These are phyloP conservation scores for Mycena pura DNA, from an alignment of 768 basidiomycete genomes.

Conservation along the genomic window DNA sequence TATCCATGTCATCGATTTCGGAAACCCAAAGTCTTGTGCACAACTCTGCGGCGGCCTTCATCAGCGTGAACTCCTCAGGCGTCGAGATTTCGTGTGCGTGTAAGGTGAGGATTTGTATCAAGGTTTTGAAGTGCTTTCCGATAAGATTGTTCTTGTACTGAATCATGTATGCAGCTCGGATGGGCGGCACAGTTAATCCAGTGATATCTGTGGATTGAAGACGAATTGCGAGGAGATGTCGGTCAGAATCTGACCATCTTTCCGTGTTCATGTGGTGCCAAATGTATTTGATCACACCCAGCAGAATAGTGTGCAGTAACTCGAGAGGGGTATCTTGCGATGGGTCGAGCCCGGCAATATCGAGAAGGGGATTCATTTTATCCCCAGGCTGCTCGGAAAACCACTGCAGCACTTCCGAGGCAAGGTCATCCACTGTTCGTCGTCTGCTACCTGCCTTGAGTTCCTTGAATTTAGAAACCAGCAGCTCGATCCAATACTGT, in stretches of 20 bases:
- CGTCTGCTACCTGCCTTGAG: neutral
- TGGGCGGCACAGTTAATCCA: conserved; percentile 19
- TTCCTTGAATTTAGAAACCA: neutral
- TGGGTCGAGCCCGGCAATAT: too few species aligned
- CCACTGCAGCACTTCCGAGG: conserved; percentile 1
- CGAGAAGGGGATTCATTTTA: too few species aligned
- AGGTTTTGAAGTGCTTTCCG: conserved; percentile 33
- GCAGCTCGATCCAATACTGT: conserved; percentile 17
- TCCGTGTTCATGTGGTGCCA: too few species aligned
- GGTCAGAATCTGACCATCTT: conserved; percentile 2
- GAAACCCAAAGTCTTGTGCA: conserved; percentile 25
- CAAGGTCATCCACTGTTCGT: neutral
- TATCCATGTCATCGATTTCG: conserved; percentile 26
- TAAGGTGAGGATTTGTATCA: conserved; percentile 26
- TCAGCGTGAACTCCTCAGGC: conserved; percentile 14
- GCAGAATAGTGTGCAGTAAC: too few species aligned
- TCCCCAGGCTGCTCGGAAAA: too few species aligned
- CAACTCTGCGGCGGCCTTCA: conserved; percentile 23
- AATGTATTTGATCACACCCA: too few species aligned
- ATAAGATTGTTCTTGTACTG: too few species aligned
- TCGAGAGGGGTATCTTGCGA: too few species aligned
- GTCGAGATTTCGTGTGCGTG: conserved; percentile 1
- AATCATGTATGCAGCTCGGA: conserved; percentile 27
- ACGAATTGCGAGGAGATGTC: conserved; percentile 16
- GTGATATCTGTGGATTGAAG: conserved; percentile 15